Percentiles rank a stretch among this genome's conserved stretches.
Evolutionary conservation across 2,329 filamentous ascomycete genomes (phyloP).

Genomic region (Ceratocystis albifundus): DNA sequence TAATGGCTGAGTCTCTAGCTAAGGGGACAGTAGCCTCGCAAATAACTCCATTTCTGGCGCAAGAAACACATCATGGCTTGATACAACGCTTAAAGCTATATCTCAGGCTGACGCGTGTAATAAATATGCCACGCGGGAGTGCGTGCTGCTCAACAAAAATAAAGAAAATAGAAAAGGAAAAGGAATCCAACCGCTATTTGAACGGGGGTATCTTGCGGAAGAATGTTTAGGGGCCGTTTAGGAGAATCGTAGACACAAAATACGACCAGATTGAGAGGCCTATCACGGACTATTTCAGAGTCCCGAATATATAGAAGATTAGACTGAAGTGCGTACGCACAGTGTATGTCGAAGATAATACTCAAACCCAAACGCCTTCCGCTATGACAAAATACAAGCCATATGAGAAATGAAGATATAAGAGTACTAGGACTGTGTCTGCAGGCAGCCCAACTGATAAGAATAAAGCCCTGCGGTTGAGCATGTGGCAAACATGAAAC

Average conservation of each 20-base stretch:
- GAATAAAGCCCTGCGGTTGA: constrained; percentile 10
- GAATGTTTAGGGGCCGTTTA: not conserved
- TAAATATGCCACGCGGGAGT: not conserved
- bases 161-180: not conserved
- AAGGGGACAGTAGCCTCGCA: not conserved
- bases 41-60: not conserved
- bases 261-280: not conserved
- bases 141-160: constrained; percentile 2
- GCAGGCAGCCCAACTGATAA: constrained; percentile 1
- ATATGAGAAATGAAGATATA: constrained; percentile 24
- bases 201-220: constrained; percentile 9
- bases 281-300: constrained; percentile 9
- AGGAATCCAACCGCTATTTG: constrained; percentile 1
- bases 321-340: constrained; percentile 37
- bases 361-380: constrained; percentile 44
- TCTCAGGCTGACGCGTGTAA: not conserved
- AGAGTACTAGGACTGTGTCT: constrained; percentile 12
- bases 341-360: constrained; percentile 39
- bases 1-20: not conserved
- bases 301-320: constrained; percentile 37
- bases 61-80: not conserved
- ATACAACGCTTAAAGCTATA: not conserved
- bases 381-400: constrained; percentile 36
- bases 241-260: not conserved
- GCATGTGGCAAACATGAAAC: constrained; percentile 24